Conservation (phyloP, 257 asterid species). For the Solanum peruvianum region DNA sequence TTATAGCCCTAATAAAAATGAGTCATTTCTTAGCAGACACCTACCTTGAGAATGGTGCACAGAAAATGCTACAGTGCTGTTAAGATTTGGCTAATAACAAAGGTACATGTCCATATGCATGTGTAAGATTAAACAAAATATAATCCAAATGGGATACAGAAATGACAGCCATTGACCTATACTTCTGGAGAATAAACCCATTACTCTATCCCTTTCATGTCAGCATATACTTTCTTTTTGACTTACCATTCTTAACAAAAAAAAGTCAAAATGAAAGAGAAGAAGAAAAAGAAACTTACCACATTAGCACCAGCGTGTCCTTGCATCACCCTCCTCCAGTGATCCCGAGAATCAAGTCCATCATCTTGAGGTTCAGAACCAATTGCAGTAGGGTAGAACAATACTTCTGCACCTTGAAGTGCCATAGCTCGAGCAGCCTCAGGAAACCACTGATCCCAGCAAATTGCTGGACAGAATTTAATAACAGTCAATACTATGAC, state of each 20-base stretch:
- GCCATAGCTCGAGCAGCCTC: slow-evolving; percentile 98
- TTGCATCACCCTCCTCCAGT: slow-evolving; percentile 97
- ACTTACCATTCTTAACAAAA: background rate
- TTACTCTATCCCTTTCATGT: background rate
- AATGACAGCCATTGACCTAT: background rate
- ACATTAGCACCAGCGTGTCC: slow-evolving; percentile 97
- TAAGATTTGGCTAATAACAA: background rate
- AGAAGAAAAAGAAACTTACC: slow-evolving; percentile 37
- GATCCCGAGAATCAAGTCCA: slow-evolving; percentile 90
- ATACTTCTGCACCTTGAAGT: slow-evolving; percentile 93
- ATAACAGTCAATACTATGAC: background rate
- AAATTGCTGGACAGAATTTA: slow-evolving; percentile 41
- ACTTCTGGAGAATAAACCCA: background rate
- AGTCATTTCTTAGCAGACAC: background rate
- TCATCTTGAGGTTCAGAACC: slow-evolving; percentile 98
- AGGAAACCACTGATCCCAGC: slow-evolving; percentile 99
- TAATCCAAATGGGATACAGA: background rate
- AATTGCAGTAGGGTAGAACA: slow-evolving; percentile 95
- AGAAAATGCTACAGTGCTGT: background rate
- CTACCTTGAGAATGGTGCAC: background rate
- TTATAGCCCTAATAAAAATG: background rate
- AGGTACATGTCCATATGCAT: background rate
- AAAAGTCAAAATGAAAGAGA: background rate
- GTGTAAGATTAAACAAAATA: background rate
- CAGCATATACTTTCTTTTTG: background rate